Base-by-base conservation (phyloP, 2,329 filamentous ascomycete species). In the Sclerotinia glacialis region DNA sequence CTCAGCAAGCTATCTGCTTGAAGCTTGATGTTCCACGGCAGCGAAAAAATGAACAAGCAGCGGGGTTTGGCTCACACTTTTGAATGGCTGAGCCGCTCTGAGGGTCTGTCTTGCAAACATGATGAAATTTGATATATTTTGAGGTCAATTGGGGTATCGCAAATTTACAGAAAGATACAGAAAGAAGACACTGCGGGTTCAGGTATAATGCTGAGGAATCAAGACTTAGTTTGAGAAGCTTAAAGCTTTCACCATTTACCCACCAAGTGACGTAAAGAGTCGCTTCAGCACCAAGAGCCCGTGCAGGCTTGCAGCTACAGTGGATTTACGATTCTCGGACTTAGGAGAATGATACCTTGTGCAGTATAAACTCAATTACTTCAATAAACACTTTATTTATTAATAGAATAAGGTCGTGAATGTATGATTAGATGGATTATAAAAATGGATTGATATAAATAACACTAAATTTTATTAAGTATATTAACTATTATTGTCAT, bases 101-200 rank as follows among this genome's bases (percentile, higher is more conserved):
- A 90, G 83, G 70, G 82, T 81, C 74, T 86, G 83, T 81, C 89
- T 83, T 69, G 88, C 83, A 76, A 91, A 89, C 87, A 92, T 90
- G 71, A 76, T 74, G 69, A 63, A 31, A 46, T 16, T 12, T 28
- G 55, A 23, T 60, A 61, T 50, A 47, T 34, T 31, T 21, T 12
- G 26, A 42, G 5, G 23, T n/a, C n/a, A 65, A 61, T 31, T 46
- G 54, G 54, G 28, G 47, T 46, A 46, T 65, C 14, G 34, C 16
- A 18, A 31, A 31, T 14, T 55, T 42, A 34, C n/a, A 34, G 46
- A 31, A 18, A 53, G n/a, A 44, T 42, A 44, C 16, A 34, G 34
- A 31, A 31, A 53, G 28, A 37, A 9, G 37, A 52, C 8, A 26
- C 31, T 21, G 21, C 28, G 42, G 47, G 42, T 50, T 50, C 54